These are phyloP conservation scores for Coemansia sp. DNA, from an alignment of 192 early-diverging fungal genomes.

Conservation along the genomic window DNA sequence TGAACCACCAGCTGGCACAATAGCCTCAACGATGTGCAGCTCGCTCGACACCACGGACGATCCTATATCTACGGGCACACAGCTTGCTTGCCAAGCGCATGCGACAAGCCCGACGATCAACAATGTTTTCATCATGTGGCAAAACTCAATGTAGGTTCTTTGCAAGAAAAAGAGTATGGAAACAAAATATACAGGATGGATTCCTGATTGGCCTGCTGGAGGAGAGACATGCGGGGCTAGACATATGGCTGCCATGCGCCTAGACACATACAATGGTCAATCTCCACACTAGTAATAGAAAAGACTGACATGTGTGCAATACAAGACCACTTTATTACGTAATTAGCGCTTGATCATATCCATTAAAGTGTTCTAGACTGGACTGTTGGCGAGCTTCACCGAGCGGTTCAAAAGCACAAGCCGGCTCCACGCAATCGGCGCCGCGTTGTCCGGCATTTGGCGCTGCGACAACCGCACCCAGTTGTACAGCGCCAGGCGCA, in stretches of 20 bases:
- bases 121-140: constrained; percentile 6
- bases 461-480: constrained; percentile 22
- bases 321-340: too few species aligned
- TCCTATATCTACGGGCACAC: constrained; percentile 3
- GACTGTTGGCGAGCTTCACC: not conserved
- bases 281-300: too few species aligned
- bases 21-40: not conserved
- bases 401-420: constrained; percentile 30
- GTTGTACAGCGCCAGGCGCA: constrained; percentile 23
- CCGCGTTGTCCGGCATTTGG: not conserved
- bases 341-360: too few species aligned
- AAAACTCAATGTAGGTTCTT: too few species aligned
- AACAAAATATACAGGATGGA: too few species aligned
- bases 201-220: too few species aligned
- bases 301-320: too few species aligned
- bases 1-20: not conserved
- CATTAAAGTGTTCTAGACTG: too few species aligned
- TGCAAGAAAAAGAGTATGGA: not conserved
- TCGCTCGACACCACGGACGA: not conserved
- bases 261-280: too few species aligned
- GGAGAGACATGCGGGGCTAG: too few species aligned
- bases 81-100: constrained; percentile 11
- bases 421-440: constrained; percentile 50
- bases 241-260: too few species aligned
- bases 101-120: constrained; percentile 3